Percentiles rank a stretch among this genome's conserved stretches.
Conservation (phyloP, 2,329 filamentous ascomycete genomes). For the Xylaria sp. region DNA sequence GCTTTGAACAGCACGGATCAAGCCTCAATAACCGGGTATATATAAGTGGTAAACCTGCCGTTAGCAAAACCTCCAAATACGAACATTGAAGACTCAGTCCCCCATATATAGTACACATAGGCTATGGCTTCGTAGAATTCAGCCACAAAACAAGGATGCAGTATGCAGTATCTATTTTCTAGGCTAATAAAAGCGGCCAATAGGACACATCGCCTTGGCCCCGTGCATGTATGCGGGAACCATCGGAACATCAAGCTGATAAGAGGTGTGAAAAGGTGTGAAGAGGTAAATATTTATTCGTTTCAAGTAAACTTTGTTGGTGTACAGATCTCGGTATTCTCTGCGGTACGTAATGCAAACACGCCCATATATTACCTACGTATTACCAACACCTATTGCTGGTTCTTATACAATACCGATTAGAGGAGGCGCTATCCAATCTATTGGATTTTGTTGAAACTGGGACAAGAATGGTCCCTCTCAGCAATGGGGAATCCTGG, state of each 20-base stretch:
- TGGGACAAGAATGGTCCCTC: background rate
- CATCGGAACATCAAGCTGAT: background rate
- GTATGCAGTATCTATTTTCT: background rate
- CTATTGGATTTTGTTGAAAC: background rate
- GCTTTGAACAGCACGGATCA: background rate
- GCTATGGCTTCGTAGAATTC: background rate
- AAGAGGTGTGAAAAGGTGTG: background rate
- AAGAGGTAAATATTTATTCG: background rate
- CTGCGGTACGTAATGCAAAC: too few relatives aligned
- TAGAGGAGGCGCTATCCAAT: background rate
- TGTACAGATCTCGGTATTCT: too few relatives aligned
- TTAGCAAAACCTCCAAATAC: too few relatives aligned
- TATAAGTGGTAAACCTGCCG: too few relatives aligned
- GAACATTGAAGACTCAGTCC: too few relatives aligned
- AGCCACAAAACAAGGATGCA: background rate
- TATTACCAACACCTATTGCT: too few relatives aligned
- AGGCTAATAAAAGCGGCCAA: constrained; percentile 17
- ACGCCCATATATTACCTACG: too few relatives aligned
- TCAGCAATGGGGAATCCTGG: background rate
- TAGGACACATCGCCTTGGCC: constrained; percentile 10
- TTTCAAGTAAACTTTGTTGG: background rate
- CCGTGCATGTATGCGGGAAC: constrained; percentile 17
- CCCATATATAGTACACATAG: background rate
- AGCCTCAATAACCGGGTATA: background rate
- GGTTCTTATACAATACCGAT: too few relatives aligned